Percentiles rank a stretch among this genome's conserved stretches.
phyloP scores from a whole-genome alignment of 2,329 filamentous ascomycete genomes.

The Trichoderma cornu-damae region DNA sequence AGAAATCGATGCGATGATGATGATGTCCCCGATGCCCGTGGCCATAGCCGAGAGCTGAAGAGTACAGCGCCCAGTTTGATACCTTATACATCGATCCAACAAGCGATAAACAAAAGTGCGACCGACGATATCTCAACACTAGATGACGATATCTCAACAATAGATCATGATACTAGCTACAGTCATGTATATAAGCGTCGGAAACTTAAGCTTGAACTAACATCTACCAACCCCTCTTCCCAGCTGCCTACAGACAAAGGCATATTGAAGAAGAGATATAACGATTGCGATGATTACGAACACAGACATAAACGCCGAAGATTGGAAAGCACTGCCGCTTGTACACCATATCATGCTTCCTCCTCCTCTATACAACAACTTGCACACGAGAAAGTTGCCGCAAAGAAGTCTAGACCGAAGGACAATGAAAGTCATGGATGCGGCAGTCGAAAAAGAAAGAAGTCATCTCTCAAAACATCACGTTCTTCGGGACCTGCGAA shows the following conservation, averaged over 20 bases:
- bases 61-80: not conserved
- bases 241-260: not conserved
- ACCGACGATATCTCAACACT: constrained; percentile 26
- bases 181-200: constrained; percentile 32
- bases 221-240: not conserved
- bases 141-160: constrained; percentile 39
- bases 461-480: not conserved
- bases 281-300: not conserved
- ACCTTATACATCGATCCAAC: not conserved
- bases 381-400: not conserved
- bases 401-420: not conserved
- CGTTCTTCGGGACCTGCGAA: not conserved
- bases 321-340: not conserved
- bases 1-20: not conserved
- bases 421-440: not conserved
- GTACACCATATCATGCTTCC: not conserved
- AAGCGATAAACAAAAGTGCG: not conserved
- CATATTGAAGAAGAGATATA: not conserved
- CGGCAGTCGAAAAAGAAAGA: not conserved
- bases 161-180: constrained; percentile 27
- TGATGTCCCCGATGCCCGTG: not conserved
- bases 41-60: not conserved
- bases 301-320: not conserved
- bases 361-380: not conserved
- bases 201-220: not conserved